Conservation (phyloP, 768 basidiomycete genomes). For the Tylopilus cervinicoccineus region DNA sequence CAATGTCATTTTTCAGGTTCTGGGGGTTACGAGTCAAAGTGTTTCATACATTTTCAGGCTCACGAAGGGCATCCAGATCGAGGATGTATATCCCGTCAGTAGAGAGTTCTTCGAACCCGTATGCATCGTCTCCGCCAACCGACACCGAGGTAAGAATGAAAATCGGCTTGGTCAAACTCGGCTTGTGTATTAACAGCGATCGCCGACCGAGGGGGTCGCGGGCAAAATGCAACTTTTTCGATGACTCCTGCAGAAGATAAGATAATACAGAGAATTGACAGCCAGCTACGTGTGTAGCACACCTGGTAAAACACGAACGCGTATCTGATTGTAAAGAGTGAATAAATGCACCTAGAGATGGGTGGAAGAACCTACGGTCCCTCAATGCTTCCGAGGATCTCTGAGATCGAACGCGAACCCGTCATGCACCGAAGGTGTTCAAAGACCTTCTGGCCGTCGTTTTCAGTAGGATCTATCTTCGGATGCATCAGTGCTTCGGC, state of each 20-base stretch:
- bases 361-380: constrained; percentile 62
- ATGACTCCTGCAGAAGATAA: constrained; percentile 34
- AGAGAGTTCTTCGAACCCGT: constrained; percentile 56
- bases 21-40: not conserved
- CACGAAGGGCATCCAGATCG: constrained; percentile 34
- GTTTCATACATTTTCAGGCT: constrained; percentile 25
- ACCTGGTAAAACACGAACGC: constrained; percentile 81
- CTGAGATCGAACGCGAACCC: constrained; percentile 40
- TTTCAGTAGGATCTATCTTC: constrained; percentile 59
- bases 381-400: constrained; percentile 59
- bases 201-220: constrained; percentile 84
- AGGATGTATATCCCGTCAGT: constrained; percentile 56
- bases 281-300: constrained; percentile 20
- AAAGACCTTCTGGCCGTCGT: constrained; percentile 64
- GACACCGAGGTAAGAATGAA: constrained; percentile 69
- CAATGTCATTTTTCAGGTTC: not conserved
- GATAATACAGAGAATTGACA: not conserved
- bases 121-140: constrained; percentile 41
- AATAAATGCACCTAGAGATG: not conserved
- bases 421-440: constrained; percentile 22
- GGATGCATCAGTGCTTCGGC: constrained; percentile 15
- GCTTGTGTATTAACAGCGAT: constrained; percentile 72
- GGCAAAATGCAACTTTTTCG: constrained; percentile 59
- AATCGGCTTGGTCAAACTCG: constrained; percentile 43
- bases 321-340: constrained; percentile 45